Base-by-base conservation (phyloP, 2,329 filamentous ascomycete species). In the Neobulgaria alba region DNA sequence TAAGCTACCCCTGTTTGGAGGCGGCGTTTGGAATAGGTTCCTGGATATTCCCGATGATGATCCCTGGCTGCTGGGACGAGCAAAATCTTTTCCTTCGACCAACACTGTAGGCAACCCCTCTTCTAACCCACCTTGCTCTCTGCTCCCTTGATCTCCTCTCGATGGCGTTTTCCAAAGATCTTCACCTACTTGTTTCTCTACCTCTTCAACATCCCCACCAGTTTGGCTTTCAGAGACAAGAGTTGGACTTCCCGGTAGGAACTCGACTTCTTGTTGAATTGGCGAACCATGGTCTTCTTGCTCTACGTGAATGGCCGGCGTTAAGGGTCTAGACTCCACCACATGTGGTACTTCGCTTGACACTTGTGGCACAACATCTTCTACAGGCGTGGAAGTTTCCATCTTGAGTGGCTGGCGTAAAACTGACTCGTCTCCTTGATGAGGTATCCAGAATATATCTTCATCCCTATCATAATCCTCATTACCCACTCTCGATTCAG, bases 391-490 rank as follows among this genome's bases (percentile, higher is more conserved):
- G n/a, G n/a, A n/a, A n/a, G n/a, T n/a, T 4, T 33, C 14, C 21
- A 36, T 26, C 18, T 10, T 17, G 14, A 5, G 21, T 26, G 34
- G 44, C 8, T 45, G 34, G 10, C 49, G 38, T n/a, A n/a, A n/a
- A 26, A 26, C 23, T 12, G 12, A 12, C 7, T 7, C 23, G n/a
- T 46, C 43, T 9, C 43, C 33, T 20, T 57, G 47, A 19, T 50
- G 52, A 31, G 61, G 53, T 34, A 58, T 59, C 61, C 57, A 62
- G 33, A 61, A 64, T 20, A 54, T 56, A 37, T 54, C 53, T 38
- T 43, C 43, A 15, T 30, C 44, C 23, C 47, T 54, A 39, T 56
- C 48, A 26, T 55, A 37, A 29, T 51, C 38, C 31, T 57, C 53
- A 30, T 56, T 51, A 33, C 56, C 38, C 37, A 49, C 39, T 46